These are phyloP conservation scores for Fremontodendron californicum DNA, from an alignment of 345 rosid species.

Conservation along the genomic window DNA sequence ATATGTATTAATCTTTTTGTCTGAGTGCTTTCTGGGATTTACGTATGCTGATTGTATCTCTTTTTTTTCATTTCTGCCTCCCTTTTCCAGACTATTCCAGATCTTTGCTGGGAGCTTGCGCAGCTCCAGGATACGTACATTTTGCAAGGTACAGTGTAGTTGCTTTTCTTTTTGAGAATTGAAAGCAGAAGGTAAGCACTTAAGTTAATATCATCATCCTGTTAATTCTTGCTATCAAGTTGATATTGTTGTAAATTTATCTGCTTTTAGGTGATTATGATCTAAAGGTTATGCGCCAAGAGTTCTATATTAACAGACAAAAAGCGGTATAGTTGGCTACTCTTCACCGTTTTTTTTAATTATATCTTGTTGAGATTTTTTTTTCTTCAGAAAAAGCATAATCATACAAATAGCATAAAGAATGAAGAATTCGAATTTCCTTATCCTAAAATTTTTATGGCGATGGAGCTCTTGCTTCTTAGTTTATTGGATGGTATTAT, in stretches of 20 bases:
- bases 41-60: not conserved
- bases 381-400: not conserved
- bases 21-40: not conserved
- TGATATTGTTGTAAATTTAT: conserved; percentile 7
- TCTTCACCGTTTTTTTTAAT: not conserved
- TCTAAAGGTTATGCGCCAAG: conserved; percentile 94
- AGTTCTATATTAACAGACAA: conserved; percentile 73
- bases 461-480: too few species aligned
- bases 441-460: not conserved
- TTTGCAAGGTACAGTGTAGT: conserved; percentile 59
- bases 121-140: conserved; percentile 90
- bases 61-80: not conserved
- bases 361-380: not conserved
- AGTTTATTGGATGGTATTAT: not conserved
- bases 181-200: not conserved
- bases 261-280: conserved; percentile 70
- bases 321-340: conserved; percentile 52
- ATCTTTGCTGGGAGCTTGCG: conserved; percentile 92
- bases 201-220: not conserved
- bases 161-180: conserved; percentile 10
- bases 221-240: conserved; percentile 9
- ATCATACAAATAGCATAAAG: not conserved
- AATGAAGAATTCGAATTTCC: not conserved
- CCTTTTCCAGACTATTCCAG: conserved; percentile 69
- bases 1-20: not conserved